phyloP scores from a whole-genome alignment of 78 protist species.

The Ministeria vibrans region DNA sequence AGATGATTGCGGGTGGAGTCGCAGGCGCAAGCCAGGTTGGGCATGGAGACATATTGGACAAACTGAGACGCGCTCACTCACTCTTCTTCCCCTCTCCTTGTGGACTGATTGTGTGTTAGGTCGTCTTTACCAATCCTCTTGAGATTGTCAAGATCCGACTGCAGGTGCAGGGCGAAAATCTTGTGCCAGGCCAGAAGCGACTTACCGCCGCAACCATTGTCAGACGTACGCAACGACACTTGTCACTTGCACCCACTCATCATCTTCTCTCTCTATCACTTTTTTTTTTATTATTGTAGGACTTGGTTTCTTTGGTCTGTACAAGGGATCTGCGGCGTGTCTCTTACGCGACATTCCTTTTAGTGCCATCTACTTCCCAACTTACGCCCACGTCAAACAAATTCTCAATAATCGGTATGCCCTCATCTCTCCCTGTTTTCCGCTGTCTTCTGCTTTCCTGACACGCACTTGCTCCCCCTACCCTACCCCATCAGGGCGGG shows the following conservation, averaged over 20 bases:
- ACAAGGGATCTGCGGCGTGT: slow-evolving; percentile 72
- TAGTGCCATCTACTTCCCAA: slow-evolving; percentile 74
- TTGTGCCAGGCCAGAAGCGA: too few relatives aligned
- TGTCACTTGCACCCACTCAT: too few relatives aligned
- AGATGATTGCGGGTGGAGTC: slow-evolving; percentile 64
- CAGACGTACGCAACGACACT: too few relatives aligned
- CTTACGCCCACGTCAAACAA: slow-evolving; percentile 55
- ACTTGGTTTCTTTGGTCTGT: slow-evolving; percentile 63
- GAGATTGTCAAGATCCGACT: slow-evolving; percentile 78
- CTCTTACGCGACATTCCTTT: slow-evolving; percentile 70
- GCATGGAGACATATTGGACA: neutral
- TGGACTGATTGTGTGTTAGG: slow-evolving; percentile 47
- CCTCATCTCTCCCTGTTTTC: slow-evolving; percentile 26
- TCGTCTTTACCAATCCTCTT: slow-evolving; percentile 70
- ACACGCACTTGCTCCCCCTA: too few relatives aligned
- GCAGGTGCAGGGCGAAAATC: too few relatives aligned
- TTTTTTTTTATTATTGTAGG: slow-evolving; percentile 33
- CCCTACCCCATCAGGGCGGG: too few relatives aligned
- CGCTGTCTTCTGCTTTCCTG: too few relatives aligned
- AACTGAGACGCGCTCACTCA: too few relatives aligned
- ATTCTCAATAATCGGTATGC: neutral
- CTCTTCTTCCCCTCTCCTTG: neutral
- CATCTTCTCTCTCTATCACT: too few relatives aligned
- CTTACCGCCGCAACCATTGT: too few relatives aligned
- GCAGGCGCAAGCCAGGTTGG: slow-evolving; percentile 31